These are phyloP conservation scores for Pleurotus djamor DNA, from an alignment of 768 basidiomycete species.

Conservation along the genomic window DNA sequence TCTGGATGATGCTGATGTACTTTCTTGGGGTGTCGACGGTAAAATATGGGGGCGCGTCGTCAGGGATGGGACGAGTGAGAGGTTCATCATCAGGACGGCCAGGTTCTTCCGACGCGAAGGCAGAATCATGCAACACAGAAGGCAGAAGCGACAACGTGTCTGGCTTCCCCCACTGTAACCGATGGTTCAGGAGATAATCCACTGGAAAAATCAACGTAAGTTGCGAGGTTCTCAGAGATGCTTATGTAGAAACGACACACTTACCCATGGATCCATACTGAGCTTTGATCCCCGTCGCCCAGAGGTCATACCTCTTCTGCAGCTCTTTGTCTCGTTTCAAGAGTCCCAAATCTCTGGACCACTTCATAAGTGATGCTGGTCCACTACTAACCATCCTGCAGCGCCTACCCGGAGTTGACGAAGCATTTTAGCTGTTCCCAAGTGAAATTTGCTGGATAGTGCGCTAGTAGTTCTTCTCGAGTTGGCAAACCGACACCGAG, in stretches of 20 bases:
- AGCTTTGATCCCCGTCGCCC: conserved; percentile 50
- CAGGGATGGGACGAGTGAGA: conserved; percentile 22
- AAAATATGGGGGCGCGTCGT: conserved; percentile 56
- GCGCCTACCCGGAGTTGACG: conserved; percentile 69
- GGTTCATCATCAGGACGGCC: background rate
- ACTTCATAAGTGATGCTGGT: background rate
- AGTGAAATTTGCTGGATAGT: conserved; percentile 77
- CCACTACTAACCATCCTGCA: background rate
- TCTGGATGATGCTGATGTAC: conserved; percentile 68
- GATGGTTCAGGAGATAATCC: conserved; percentile 66
- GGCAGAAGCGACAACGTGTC: conserved; percentile 62
- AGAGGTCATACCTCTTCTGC: conserved; percentile 64
- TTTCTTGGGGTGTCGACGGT: conserved; percentile 55
- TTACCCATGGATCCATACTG: conserved; percentile 68
- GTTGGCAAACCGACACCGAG: conserved; percentile 66
- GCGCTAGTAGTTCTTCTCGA: conserved; percentile 55
- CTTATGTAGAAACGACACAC: conserved; percentile 15
- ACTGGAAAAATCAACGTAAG: conserved; percentile 31
- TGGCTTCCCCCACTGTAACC: conserved; percentile 74
- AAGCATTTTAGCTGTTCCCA: conserved; percentile 77
- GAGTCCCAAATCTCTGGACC: conserved; percentile 71
- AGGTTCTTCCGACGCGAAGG: conserved; percentile 9
- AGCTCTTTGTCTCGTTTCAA: conserved; percentile 72
- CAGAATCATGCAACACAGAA: conserved; percentile 40
- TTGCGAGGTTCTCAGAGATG: background rate